phyloP scores from a whole-genome alignment of 2,329 filamentous ascomycete species.

The Penicillium italicum region DNA sequence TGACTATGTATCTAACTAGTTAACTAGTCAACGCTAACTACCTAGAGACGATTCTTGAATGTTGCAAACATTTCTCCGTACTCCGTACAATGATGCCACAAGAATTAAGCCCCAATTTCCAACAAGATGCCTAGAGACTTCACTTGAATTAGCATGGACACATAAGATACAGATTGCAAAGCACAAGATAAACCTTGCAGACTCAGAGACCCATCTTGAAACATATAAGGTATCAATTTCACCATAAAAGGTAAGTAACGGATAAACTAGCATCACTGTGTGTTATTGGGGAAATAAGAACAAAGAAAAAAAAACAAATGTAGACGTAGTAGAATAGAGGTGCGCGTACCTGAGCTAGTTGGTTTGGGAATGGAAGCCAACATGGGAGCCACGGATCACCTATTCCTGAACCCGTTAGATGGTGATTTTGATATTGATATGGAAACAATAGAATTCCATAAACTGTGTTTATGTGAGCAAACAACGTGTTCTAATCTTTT shows the following conservation, averaged over 20 bases:
- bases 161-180: neutral
- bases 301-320: neutral
- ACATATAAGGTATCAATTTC: constrained; percentile 21
- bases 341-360: constrained; percentile 18
- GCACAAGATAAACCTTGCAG: constrained; percentile 4
- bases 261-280: constrained; percentile 18
- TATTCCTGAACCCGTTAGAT: neutral
- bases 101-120: neutral
- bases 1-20: no score
- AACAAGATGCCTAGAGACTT: neutral
- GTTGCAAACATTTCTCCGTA: neutral
- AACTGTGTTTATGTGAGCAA: neutral
- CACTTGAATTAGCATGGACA: neutral
- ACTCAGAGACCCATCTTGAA: constrained; percentile 28
- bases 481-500: neutral
- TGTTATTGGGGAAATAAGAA: neutral
- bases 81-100: no score
- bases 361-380: constrained; percentile 7
- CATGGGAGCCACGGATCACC: neutral
- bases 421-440: neutral
- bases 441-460: neutral
- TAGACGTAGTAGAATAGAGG: no score
- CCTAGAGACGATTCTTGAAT: neutral
- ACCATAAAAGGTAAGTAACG: constrained; percentile 17
- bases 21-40: no score